phyloP scores from a whole-genome alignment of 768 basidiomycete genomes.

The Boletus pseudopeckii region DNA sequence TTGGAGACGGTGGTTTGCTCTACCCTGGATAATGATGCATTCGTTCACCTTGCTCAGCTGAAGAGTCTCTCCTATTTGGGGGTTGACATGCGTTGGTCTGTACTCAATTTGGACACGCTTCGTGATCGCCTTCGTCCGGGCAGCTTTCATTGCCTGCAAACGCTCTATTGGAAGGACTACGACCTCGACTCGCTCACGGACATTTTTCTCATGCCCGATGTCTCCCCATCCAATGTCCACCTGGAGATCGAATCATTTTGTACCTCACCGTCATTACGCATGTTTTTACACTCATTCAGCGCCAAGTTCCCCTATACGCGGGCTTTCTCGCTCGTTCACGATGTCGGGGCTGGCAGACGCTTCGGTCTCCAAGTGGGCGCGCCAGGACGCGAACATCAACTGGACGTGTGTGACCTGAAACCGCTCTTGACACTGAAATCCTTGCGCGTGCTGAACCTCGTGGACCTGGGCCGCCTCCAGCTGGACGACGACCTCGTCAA shows the following conservation, averaged over 20 bases:
- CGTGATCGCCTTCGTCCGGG: constrained; percentile 6
- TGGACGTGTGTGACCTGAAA: constrained; percentile 9
- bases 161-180: constrained; percentile 25
- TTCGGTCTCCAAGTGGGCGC: constrained; percentile 15
- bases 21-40: constrained; percentile 21
- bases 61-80: constrained; percentile 16
- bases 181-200: constrained; percentile 13
- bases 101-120: constrained; percentile 9
- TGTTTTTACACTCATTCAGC: constrained; percentile 11
- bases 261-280: constrained; percentile 14
- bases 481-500: constrained; percentile 17
- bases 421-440: constrained; percentile 14
- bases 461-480: constrained; percentile 13
- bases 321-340: constrained; percentile 23
- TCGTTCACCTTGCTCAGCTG: constrained; percentile 23
- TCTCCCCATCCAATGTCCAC: constrained; percentile 8
- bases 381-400: constrained; percentile 19
- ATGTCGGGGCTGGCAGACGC: constrained; percentile 14
- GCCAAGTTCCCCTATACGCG: constrained; percentile 9
- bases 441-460: constrained; percentile 14
- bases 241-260: constrained; percentile 24
- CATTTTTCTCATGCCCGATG: constrained; percentile 16
- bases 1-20: constrained; percentile 17
- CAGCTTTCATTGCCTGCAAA: constrained; percentile 15
- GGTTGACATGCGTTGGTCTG: constrained; percentile 25